These are phyloP conservation scores for Ascoidea rubescens DNA, from an alignment of 805 yeast species.

Conservation along the genomic window DNA sequence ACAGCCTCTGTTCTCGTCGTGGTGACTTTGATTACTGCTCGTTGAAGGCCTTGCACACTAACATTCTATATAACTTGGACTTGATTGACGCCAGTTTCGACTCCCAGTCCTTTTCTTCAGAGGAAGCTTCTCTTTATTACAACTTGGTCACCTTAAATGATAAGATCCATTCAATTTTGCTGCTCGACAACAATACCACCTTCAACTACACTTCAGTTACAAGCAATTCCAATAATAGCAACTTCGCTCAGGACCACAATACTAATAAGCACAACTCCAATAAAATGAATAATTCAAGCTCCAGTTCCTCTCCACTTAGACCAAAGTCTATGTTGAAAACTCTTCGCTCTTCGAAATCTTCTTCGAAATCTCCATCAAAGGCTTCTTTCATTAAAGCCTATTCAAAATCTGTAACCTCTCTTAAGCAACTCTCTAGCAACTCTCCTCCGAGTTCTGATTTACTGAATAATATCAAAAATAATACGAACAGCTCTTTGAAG, in stretches of 20 bases:
- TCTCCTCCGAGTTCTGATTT: background rate
- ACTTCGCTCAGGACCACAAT: constrained; percentile 3
- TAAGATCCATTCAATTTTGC: background rate
- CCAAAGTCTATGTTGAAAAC: constrained; percentile 19
- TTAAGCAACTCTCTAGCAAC: background rate
- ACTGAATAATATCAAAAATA: too few relatives aligned
- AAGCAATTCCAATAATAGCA: constrained; percentile 8
- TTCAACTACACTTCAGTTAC: too few relatives aligned
- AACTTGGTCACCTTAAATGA: constrained; percentile 6
- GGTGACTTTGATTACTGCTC: constrained; percentile 29
- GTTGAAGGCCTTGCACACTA: constrained; percentile 50
- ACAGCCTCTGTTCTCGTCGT: constrained; percentile 39
- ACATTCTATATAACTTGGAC: constrained; percentile 41
- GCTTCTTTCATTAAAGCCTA: constrained; percentile 1
- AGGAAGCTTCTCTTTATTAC: constrained; percentile 5
- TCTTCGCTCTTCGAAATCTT: constrained; percentile 16
- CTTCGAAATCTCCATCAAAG: constrained; percentile 2
- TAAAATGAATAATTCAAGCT: background rate
- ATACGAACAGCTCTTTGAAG: too few relatives aligned
- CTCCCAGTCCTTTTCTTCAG: constrained; percentile 3
- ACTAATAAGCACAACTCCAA: background rate
- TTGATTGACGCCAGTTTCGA: constrained; percentile 27
- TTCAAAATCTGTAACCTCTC: background rate
- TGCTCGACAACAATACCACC: constrained; percentile 11
- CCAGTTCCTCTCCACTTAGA: background rate